Evolutionary conservation across 305 asterid species (phyloP), one percentile per base, ranked within the genome.

Genomic region (Solanum hybrid): DNA sequence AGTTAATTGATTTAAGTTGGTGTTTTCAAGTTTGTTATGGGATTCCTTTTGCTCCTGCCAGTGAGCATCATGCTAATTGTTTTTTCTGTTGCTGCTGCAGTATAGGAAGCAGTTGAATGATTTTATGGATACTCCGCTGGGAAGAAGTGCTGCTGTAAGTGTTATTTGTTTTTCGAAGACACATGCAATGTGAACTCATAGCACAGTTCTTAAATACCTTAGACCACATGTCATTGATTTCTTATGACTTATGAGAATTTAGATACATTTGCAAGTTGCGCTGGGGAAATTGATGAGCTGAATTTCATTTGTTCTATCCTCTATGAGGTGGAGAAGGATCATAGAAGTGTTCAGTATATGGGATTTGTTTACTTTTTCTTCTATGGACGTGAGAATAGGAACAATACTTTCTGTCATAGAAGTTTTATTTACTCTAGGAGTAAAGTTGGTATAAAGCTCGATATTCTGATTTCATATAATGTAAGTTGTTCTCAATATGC

Each of bases 111-210:
- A 95, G 93, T 87, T 96, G 90, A 94, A 40, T 91, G 95, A 90
- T 89, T 93, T 96, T 90, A 91, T 94, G 38, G 95, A 96, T 88
- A 95, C 99, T 76, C 97, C 98, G 1, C 6, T 95, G 91, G 99
- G 99, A 89, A 93, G 93, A 92, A 94, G 98, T 89, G 90, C 92
- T 79, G 92, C 94, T 84, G 99, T 96, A 93, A 95, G 99, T 92
- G 89, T 89, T 77, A 17, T 69, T 60, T 69, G 34, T n/a, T 40
- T 17, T 88, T 42, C 46, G 29, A 37, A 17, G 72, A 64, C 20
- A 8, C 81, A 40, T 84, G 12, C 40, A 2, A 17, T 51, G 87
- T 17, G 29, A 84, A 84, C 87, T 46, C 3, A 71, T 84, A 84
- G 73, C 72, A 46, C 20, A 9, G 73, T 46, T 46, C 40, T 84